Conservation (phyloP, 768 basidiomycete species). For the Lepiota brunneoincarnata region DNA sequence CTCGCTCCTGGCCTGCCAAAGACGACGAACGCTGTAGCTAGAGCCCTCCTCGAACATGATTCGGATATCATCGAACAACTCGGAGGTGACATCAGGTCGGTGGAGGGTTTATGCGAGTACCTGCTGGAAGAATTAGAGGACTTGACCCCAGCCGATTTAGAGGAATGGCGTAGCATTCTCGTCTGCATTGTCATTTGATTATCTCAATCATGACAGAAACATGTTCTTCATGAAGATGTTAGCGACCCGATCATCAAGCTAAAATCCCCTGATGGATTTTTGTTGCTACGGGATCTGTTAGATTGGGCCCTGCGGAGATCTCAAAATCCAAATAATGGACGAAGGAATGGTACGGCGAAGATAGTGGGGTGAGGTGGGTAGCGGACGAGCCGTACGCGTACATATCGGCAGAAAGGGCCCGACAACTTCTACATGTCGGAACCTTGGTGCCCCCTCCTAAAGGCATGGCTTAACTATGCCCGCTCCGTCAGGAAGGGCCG, state of each 20-base stretch:
- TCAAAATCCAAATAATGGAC: not conserved
- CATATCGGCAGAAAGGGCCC: not conserved
- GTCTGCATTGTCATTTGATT: constrained; percentile 11
- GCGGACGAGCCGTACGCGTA: not conserved
- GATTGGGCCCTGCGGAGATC: not conserved
- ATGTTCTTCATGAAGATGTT: not conserved
- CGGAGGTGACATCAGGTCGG: not conserved
- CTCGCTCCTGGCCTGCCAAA: not conserved
- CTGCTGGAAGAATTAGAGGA: not conserved
- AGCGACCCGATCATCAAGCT: not conserved
- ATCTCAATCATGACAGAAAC: constrained; percentile 5
- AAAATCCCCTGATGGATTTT: not conserved
- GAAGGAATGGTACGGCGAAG: not conserved
- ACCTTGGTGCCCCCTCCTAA: not conserved
- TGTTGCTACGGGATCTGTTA: not conserved
- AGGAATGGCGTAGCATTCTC: not conserved
- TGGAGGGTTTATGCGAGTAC: not conserved
- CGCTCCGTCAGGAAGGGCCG: constrained; percentile 12
- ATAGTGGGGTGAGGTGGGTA: not conserved
- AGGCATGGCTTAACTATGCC: constrained; percentile 1
- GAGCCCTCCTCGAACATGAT: not conserved
- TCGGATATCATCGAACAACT: not conserved
- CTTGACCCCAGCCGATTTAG: not conserved
- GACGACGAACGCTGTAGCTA: not conserved
- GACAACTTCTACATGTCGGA: constrained; percentile 6